Evolutionary conservation across 2,329 filamentous ascomycete genomes (phyloP).

Genomic region (Pestalotiopsis sp.): DNA sequence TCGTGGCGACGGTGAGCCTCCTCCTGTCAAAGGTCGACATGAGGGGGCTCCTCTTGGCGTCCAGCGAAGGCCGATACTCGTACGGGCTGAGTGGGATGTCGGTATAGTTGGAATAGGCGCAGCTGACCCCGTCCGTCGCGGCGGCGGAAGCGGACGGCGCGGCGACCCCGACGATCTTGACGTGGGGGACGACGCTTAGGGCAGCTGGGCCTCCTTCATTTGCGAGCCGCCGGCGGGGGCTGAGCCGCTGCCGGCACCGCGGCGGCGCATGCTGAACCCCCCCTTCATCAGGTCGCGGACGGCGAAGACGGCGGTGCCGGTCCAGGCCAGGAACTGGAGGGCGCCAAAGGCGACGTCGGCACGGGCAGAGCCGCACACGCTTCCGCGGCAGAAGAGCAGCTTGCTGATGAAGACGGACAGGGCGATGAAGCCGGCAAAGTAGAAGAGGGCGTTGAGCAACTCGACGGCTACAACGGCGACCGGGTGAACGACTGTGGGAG

Average conservation of each 20-base stretch:
- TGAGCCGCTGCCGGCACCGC: constrained; percentile 23
- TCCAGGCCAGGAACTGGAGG: constrained; percentile 57
- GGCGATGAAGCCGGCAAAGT: constrained; percentile 62
- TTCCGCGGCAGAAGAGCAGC: constrained; percentile 59
- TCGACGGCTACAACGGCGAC: constrained; percentile 54
- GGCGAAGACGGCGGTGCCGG: constrained; percentile 47
- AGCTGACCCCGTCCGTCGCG: not conserved
- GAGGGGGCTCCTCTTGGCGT: constrained; percentile 19
- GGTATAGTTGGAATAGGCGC: constrained; percentile 24
- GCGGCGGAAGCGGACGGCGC: not conserved
- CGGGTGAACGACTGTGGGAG: constrained; percentile 45
- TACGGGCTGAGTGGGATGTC: constrained; percentile 32
- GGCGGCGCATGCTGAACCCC: constrained; percentile 32
- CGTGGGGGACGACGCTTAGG: constrained; percentile 26
- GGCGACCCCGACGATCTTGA: not conserved
- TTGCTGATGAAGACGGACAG: constrained; percentile 58
- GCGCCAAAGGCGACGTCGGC: constrained; percentile 58
- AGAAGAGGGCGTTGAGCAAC: constrained; percentile 55
- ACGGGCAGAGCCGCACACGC: constrained; percentile 58
- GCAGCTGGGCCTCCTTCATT: constrained; percentile 42
- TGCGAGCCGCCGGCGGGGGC: constrained; percentile 25
- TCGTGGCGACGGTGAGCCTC: constrained; percentile 5
- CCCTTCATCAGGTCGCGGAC: constrained; percentile 51
- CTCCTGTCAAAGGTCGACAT: constrained; percentile 13
- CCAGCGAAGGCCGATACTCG: constrained; percentile 27